Conservation (phyloP, 495 filamentous ascomycete species). For the Apodospora peruviana region DNA sequence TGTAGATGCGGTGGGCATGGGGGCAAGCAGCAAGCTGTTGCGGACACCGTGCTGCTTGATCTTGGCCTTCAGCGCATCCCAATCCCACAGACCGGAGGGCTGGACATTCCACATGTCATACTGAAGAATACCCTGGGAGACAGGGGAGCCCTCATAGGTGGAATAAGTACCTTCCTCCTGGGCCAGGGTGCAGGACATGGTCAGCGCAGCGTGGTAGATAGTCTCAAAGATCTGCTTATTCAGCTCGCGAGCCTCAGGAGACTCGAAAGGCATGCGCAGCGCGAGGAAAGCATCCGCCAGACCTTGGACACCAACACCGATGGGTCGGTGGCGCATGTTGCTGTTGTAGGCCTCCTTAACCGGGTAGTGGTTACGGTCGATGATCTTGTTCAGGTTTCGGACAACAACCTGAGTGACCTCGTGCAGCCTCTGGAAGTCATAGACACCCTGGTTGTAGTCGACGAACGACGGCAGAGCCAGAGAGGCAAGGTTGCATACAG, state of each 20-base stretch:
- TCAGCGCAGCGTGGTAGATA: slow-evolving; percentile 94
- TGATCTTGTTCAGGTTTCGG: slow-evolving; percentile 94
- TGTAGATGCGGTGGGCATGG: slow-evolving; percentile 96
- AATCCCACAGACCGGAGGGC: slow-evolving; percentile 94
- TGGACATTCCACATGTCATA: slow-evolving; percentile 98
- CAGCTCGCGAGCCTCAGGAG: slow-evolving; percentile 81
- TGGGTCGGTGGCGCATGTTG: slow-evolving; percentile 92
- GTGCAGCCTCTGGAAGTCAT: slow-evolving; percentile 93
- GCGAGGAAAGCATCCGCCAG: slow-evolving; percentile 98
- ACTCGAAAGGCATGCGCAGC: slow-evolving; percentile 94
- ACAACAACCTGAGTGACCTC: slow-evolving; percentile 86
- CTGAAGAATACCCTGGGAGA: slow-evolving; percentile 92
- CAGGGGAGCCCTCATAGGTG: slow-evolving; percentile 88
- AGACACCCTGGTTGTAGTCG: slow-evolving; percentile 71
- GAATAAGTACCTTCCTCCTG: slow-evolving; percentile 77
- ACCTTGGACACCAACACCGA: slow-evolving; percentile 95
- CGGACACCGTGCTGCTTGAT: slow-evolving; percentile 89
- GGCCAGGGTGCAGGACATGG: slow-evolving; percentile 79
- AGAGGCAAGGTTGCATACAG: slow-evolving; percentile 96
- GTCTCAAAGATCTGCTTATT: slow-evolving; percentile 99
- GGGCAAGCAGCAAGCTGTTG: slow-evolving; percentile 90
- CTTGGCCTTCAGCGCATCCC: slow-evolving; percentile 79
- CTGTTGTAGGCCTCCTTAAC: slow-evolving; percentile 86
- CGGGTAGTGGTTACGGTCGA: slow-evolving; percentile 95
- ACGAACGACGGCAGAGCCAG: slow-evolving; percentile 86